A percentile compares a stretch with the other conserved stretches of the same genome.
These are phyloP conservation scores for Apocynum venetum DNA, from an alignment of 257 asterid species.

Conservation along the genomic window DNA sequence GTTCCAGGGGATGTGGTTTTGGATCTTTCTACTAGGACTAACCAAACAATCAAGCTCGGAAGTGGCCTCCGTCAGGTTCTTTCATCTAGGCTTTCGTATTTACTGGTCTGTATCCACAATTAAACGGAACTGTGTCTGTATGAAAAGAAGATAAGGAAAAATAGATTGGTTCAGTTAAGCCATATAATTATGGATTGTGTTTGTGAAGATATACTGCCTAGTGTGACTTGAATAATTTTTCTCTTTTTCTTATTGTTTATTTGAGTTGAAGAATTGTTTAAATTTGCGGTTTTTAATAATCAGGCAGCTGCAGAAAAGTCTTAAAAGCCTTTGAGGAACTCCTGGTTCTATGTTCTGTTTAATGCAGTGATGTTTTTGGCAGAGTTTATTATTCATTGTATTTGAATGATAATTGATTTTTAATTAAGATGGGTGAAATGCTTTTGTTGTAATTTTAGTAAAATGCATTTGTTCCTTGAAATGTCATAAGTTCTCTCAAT, in stretches of 20 bases:
- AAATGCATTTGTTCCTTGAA: too few relatives aligned
- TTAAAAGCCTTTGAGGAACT: background rate
- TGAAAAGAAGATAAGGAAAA: background rate
- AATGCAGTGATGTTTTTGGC: background rate
- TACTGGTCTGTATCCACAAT: background rate
- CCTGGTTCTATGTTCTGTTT: background rate
- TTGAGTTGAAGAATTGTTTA: background rate
- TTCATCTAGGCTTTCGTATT: slow-evolving; percentile 20
- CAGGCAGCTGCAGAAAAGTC: background rate
- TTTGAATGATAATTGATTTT: background rate
- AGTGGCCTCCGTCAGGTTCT: slow-evolving; percentile 90
- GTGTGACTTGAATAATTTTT: background rate
- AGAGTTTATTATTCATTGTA: too few relatives aligned
- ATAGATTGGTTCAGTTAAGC: background rate
- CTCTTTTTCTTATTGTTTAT: background rate
- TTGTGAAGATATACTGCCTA: background rate
- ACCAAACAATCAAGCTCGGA: slow-evolving; percentile 84
- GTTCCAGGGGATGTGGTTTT: slow-evolving; percentile 89
- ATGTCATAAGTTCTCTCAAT: too few relatives aligned
- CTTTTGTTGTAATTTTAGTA: background rate
- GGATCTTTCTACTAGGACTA: slow-evolving; percentile 68
- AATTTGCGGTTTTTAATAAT: background rate
- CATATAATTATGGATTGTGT: background rate
- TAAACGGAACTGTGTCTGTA: background rate
- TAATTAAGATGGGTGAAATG: background rate